These are phyloP conservation scores for Coniophora puteana DNA, from an alignment of 1,284 basidiomycete species.

Conservation along the genomic window DNA sequence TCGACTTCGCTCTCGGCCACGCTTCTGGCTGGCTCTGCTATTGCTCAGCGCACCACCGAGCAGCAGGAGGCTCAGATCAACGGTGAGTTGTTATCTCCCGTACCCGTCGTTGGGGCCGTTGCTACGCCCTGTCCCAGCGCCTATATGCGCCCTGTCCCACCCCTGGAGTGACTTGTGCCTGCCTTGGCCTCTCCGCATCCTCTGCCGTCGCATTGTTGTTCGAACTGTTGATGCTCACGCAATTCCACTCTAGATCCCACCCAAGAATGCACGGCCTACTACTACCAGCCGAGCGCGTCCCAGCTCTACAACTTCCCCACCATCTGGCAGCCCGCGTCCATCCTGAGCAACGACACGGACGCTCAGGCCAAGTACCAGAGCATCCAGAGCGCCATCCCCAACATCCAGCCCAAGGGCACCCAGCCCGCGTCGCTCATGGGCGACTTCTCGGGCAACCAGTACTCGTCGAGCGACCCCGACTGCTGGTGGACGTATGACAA, in stretches of 20 bases:
- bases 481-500: slow-evolving; percentile 55
- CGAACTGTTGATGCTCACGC: too few relatives aligned
- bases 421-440: slow-evolving; percentile 16
- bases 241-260: slow-evolving; percentile 28
- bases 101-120: too few relatives aligned
- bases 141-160: too few relatives aligned
- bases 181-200: too few relatives aligned
- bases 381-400: slow-evolving; percentile 12
- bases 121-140: too few relatives aligned
- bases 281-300: slow-evolving; percentile 34
- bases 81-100: slow-evolving; percentile 18
- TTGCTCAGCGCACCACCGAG: slow-evolving; percentile 30
- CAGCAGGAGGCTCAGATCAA: slow-evolving; percentile 32
- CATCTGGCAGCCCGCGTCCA: slow-evolving; percentile 36
- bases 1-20: slow-evolving; percentile 6
- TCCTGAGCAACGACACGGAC: slow-evolving; percentile 40
- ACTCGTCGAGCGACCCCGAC: slow-evolving; percentile 31
- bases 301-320: slow-evolving; percentile 42
- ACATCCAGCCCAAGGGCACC: slow-evolving; percentile 30
- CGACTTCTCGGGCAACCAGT: slow-evolving; percentile 24
- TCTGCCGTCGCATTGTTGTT: too few relatives aligned
- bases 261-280: slow-evolving; percentile 35
- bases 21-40: slow-evolving; percentile 6
- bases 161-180: too few relatives aligned
- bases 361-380: slow-evolving; percentile 34